Evolutionary conservation across 1,284 basidiomycete species (phyloP), one percentile per base, ranked within the genome.

Genomic region (Ustilago trichophora): DNA sequence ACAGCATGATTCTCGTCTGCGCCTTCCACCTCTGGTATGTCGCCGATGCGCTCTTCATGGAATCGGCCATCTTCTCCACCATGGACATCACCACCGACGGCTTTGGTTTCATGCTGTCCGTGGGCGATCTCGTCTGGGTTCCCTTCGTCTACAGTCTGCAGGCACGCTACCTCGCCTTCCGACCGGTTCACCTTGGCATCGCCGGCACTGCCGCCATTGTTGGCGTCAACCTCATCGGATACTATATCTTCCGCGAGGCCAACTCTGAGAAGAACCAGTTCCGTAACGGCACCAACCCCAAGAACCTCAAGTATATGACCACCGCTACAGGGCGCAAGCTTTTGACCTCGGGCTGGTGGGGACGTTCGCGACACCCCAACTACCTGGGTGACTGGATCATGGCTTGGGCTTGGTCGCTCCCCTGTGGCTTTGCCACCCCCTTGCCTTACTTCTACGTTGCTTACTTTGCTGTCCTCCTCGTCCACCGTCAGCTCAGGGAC

Each of bases 61-160:
- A 78, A 59, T 49, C 84, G 18, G 89, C 91, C 10, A 88, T 98
- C 76, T 87, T 98, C 64, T 94, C 91, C 9, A 93, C 91, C 16
- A 98, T 98, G 93, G 95, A 98, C 81, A 96, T 98, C 79, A 95
- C 90, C 8, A 92, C 92, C 24, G 96, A 99, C 75, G 95, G 95
- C 5, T 98, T 98, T 75, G 96, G 96, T 7, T 98, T 95, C 86
- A 99, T 98, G 96, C 89, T 99, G 26, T 85, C 92, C 3, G 88
- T 96, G 43, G 96, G 95, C 40, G 93, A 98, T 82, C 87, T 98
- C 21, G 85, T 89, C 16, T 98, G 93, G 91, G 91, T 98, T 9
- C 96, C 96, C 6, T 97, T 98, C 83, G 89, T 89, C 13, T 99
- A 98, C 83, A 89, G 88, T 19, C 87, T 98, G 6, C 94, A 98